These are phyloP conservation scores for Ephemerocybe angulata DNA, from an alignment of 768 basidiomycete genomes.

Conservation along the genomic window DNA sequence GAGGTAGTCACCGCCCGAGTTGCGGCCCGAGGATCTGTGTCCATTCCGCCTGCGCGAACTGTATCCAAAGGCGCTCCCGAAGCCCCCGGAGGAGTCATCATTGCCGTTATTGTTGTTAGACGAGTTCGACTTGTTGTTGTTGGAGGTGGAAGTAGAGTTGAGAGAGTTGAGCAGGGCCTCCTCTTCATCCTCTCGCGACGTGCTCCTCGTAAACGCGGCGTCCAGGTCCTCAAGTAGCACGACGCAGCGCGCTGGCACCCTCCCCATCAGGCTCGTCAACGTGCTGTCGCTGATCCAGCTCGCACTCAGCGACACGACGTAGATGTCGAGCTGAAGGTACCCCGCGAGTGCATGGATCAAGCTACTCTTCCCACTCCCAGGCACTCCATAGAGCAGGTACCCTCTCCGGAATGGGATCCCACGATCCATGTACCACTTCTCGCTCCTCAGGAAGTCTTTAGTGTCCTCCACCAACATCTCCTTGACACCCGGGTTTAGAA, in stretches of 20 bases:
- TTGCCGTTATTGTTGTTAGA: constrained; percentile 28
- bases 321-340: constrained; percentile 86
- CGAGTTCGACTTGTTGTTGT: too few relatives aligned
- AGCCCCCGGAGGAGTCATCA: constrained; percentile 20
- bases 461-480: constrained; percentile 84
- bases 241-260: constrained; percentile 80
- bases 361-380: constrained; percentile 84
- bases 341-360: constrained; percentile 87
- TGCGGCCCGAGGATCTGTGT: constrained; percentile 41
- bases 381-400: constrained; percentile 79
- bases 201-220: constrained; percentile 80
- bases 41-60: constrained; percentile 19
- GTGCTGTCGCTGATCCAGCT: constrained; percentile 89
- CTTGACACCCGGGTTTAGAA: constrained; percentile 84
- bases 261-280: constrained; percentile 80
- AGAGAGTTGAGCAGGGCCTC: constrained; percentile 22
- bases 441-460: constrained; percentile 77
- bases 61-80: constrained; percentile 12
- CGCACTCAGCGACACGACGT: constrained; percentile 81
- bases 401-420: constrained; percentile 91
- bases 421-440: constrained; percentile 94
- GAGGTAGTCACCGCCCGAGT: constrained; percentile 50
- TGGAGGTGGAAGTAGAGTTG: constrained; percentile 28
- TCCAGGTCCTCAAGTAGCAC: constrained; percentile 89
- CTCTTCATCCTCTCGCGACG: constrained; percentile 55